Base-by-base conservation (phyloP, 768 basidiomycete genomes). In the Clitopilus passeckerianus region DNA sequence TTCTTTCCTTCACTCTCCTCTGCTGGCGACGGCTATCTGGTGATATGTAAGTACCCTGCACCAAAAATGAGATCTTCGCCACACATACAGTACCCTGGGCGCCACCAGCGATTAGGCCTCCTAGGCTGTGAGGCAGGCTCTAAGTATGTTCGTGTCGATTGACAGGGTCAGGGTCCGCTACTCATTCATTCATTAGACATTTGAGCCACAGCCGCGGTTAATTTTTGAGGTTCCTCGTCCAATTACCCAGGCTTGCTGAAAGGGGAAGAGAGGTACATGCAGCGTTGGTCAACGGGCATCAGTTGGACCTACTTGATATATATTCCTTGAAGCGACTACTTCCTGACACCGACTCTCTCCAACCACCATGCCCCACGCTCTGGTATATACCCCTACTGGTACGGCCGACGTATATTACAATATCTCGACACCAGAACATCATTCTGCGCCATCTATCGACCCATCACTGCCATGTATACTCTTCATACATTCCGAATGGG, bases 401-500 rank as follows among this genome's bases (percentile, higher is more conserved):
- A 58, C 62, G 16, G 34, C 64, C 56, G 62, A 67, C 16, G 15
- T 66, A 14, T 56, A 67, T 43, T 67, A 66, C 34, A 63, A 56
- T 12, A 66, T 67, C 22, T 57, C 62, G 23, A 66, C 67, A 10
- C 67, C 67, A n/a, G 63, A 54, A 9, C 50, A 58, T 27, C 58
- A 59, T 20, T 67, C 60, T 3, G 66, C 62, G 44, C 1, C 58
- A 24, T 54, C 59, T n/a, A 66, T 67, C 24, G 59, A 52, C 30
- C 54, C 63, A 10, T 56, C 64, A 9, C 34, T 67, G 6, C 63
- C 61, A 23, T 67, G 65, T 53, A 60, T 67, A 15, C 59, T 67
- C 16, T 67, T 67, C 37, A 60, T 67, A 34, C 67, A 67, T 44
- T 61, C 66, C 22, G 65, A 65, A 34, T 67, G 61, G 34, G 52